Percentiles rank a stretch among this genome's conserved stretches.
Conservation (phyloP, 163 green algal species). For the Volvox carteri region DNA sequence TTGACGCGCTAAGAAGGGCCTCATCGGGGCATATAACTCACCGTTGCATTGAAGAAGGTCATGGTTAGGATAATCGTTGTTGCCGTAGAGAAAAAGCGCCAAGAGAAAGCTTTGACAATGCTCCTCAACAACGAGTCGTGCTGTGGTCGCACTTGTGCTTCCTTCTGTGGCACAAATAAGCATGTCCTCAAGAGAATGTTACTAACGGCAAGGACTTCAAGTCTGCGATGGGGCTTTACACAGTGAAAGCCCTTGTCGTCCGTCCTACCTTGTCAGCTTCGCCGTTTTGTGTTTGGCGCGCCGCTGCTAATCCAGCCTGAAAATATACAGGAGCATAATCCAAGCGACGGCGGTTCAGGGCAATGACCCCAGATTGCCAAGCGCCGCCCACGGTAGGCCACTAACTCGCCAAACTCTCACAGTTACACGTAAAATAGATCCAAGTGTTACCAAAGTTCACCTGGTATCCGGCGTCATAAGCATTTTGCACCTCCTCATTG, state of each 20-base stretch:
- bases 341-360: too few species aligned
- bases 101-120: slow-evolving; percentile 42
- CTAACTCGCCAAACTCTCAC: not conserved
- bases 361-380: too few species aligned
- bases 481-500: not conserved
- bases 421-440: not conserved
- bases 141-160: not conserved
- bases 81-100: slow-evolving; percentile 48
- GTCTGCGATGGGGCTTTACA: not conserved
- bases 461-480: slow-evolving; percentile 41
- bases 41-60: slow-evolving; percentile 39
- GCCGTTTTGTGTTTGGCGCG: not conserved
- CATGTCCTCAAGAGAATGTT: not conserved
- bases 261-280: not conserved
- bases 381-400: not conserved
- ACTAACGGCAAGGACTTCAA: not conserved
- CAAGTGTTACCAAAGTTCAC: not conserved
- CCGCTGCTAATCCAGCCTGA: slow-evolving; percentile 38
- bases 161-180: not conserved
- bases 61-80: slow-evolving; percentile 39
- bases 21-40: too few species aligned
- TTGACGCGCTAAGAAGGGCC: too few species aligned
- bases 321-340: not conserved
- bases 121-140: slow-evolving; percentile 23
- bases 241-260: not conserved